phyloP scores from a whole-genome alignment of 768 basidiomycete species.

The Dictyophora rubrovolvata region DNA sequence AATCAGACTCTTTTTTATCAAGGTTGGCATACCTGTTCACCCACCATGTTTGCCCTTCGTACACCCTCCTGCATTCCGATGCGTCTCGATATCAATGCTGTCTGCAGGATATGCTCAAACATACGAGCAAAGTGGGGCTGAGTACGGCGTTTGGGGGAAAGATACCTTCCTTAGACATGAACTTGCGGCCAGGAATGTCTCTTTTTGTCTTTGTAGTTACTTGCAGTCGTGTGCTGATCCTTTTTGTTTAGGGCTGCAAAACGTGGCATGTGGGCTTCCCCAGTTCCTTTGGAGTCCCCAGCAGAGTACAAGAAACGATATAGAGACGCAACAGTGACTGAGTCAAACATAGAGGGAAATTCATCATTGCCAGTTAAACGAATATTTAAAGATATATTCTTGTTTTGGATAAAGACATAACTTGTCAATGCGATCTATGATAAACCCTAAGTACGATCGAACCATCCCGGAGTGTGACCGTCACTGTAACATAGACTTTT shows the following conservation, averaged over 20 bases:
- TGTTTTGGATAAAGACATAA: neutral
- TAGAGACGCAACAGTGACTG: neutral
- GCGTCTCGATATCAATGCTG: constrained; percentile 65
- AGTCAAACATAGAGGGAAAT: neutral
- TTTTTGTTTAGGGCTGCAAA: constrained; percentile 38
- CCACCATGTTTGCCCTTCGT: constrained; percentile 46
- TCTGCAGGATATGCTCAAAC: constrained; percentile 64
- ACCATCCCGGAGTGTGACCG: neutral
- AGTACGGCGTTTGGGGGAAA: constrained; percentile 63
- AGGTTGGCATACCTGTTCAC: constrained; percentile 62
- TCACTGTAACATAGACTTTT: neutral
- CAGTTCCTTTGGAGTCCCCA: constrained; percentile 51
- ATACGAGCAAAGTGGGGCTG: constrained; percentile 71
- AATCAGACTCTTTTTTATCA: neutral
- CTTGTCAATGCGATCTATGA: too few relatives aligned
- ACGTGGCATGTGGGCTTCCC: constrained; percentile 67
- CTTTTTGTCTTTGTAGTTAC: neutral
- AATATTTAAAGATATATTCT: neutral
- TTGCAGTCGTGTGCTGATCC: neutral
- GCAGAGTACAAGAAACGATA: constrained; percentile 71
- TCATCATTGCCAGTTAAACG: neutral
- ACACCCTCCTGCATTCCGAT: constrained; percentile 29
- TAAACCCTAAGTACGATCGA: too few relatives aligned
- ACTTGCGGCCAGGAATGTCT: constrained; percentile 52
- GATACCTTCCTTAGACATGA: constrained; percentile 55